Evolutionary conservation across 306 rosid genomes (phyloP).

Genomic region (Trifolium dubium): DNA sequence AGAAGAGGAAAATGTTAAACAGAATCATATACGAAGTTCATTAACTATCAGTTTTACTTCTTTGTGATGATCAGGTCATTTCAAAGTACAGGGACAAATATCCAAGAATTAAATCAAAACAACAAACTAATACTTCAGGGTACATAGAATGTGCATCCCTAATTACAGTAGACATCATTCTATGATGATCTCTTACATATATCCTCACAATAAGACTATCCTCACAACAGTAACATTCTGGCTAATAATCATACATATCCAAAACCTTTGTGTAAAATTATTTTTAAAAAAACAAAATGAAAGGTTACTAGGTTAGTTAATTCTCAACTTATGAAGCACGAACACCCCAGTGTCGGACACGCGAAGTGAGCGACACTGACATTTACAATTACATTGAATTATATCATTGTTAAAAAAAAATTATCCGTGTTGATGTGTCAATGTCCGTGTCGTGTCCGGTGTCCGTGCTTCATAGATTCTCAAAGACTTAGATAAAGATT

Average conservation of each 20-base stretch:
- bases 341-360: too few species aligned
- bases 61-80: conserved; percentile 13
- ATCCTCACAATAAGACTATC: conserved; percentile 28
- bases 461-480: neutral
- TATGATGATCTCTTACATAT: conserved; percentile 7
- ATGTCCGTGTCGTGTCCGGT: too few species aligned
- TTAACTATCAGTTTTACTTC: conserved; percentile 25
- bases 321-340: neutral
- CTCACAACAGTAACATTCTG: conserved; percentile 34
- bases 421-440: too few species aligned
- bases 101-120: conserved; percentile 36
- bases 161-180: conserved; percentile 7
- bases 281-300: conserved; percentile 15
- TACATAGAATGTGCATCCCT: conserved; percentile 20
- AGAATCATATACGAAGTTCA: conserved; percentile 27
- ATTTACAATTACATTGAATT: too few species aligned
- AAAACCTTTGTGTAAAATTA: neutral
- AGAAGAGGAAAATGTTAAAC: conserved; percentile 36
- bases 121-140: conserved; percentile 9
- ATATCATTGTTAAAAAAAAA: too few species aligned
- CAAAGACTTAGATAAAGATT: conserved; percentile 1
- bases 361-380: too few species aligned
- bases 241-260: conserved; percentile 21
- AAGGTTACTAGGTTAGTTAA: conserved; percentile 9
- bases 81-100: conserved; percentile 14